Evolutionary conservation across 192 early-diverging fungal species (phyloP).

Genomic region (Backusella macrospora): DNA sequence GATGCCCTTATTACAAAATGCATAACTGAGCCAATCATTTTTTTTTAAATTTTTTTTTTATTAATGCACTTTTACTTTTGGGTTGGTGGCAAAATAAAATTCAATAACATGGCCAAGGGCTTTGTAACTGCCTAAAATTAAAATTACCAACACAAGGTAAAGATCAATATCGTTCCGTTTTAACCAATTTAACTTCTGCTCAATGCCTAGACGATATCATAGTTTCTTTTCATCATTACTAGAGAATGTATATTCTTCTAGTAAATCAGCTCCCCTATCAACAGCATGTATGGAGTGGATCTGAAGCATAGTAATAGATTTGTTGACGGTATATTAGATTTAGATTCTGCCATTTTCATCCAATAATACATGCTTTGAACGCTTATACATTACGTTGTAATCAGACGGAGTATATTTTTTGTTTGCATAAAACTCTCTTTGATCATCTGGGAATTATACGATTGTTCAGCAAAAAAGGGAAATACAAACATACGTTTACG

Average conservation of each 20-base stretch:
- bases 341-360: neutral
- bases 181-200: constrained; percentile 3
- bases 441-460: neutral
- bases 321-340: constrained; percentile 1
- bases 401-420: neutral
- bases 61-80: neutral
- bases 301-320: constrained; percentile 6
- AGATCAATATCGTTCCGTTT: neutral
- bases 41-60: neutral
- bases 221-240: neutral
- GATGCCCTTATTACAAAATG: neutral
- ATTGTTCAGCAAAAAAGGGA: constrained; percentile 40
- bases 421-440: neutral
- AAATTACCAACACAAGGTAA: neutral
- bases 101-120: neutral
- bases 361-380: neutral
- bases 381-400: neutral
- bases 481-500: constrained; percentile 31
- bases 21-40: too few species aligned
- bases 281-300: constrained; percentile 3
- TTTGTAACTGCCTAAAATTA: neutral
- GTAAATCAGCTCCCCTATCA: constrained; percentile 15
- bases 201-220: neutral
- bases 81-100: neutral
- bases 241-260: constrained; percentile 33